These are phyloP conservation scores for Paramecium pentaurelia DNA, from an alignment of 73 alveolate species.

Conservation along the genomic window DNA sequence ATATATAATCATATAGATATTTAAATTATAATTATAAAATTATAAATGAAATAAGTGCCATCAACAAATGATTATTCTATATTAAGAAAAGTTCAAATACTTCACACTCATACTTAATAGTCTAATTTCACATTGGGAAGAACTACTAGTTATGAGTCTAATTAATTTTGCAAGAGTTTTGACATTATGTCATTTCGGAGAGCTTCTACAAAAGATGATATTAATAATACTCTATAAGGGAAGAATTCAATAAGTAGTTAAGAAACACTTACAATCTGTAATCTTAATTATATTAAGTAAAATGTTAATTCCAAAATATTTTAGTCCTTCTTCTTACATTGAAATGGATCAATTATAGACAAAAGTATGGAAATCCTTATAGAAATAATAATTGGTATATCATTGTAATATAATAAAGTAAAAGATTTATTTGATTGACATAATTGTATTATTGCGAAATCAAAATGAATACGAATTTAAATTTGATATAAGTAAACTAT, in stretches of 20 bases:
- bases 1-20: background rate
- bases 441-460: background rate
- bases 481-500: background rate
- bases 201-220: background rate
- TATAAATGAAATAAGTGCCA: background rate
- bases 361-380: background rate
- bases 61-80: background rate
- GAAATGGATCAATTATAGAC: background rate
- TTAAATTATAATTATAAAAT: background rate
- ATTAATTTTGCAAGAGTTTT: background rate
- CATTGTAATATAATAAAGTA: background rate
- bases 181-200: background rate
- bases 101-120: background rate
- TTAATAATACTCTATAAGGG: background rate
- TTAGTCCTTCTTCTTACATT: background rate
- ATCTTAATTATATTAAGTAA: background rate
- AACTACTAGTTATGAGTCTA: background rate
- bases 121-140: background rate
- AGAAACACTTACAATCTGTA: background rate
- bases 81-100: background rate
- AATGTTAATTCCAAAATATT: background rate
- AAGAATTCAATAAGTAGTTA: background rate
- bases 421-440: background rate
- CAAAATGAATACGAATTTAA: background rate
- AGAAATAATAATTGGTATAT: background rate